Evolutionary conservation across 2,329 filamentous ascomycete species (phyloP), one percentile per base, ranked within the genome.

Genomic region (Apiospora marii): DNA sequence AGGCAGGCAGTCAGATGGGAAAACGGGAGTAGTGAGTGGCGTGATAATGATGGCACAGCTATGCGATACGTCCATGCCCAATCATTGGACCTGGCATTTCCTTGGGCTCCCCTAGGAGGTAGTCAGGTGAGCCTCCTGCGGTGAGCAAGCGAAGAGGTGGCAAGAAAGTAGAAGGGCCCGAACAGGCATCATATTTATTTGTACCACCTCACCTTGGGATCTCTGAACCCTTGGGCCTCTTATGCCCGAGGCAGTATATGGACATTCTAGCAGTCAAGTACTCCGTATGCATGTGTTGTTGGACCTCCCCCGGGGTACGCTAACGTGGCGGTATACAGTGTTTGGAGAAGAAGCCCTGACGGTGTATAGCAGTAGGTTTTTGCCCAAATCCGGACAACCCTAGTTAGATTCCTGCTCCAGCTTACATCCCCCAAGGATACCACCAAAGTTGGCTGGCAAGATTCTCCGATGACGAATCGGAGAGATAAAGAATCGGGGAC

Each of bases 381-480:
- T 61, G 37, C 30, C 34, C 58, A 64, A 64, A 64, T 41, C 58
- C 58, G 58, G 58, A 64, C 34, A n/a, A 41, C 8, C 58, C 34
- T 30, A 30, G 27, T n/a, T 51, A 51, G 49, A 51, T 51, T 51
- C 49, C 49, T 14, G 58, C 16, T 34, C 58, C 37, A 64, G 58
- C 58, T 64, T 64, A 64, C 58, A 64, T 34, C 58, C 51, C 58
- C 58, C 37, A 64, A 64, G 19, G 58, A 64, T 64, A 64, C 37
- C 19, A 64, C 34, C 58, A 41, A 64, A 64, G 58, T 64, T 64
- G 34, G 58, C 34, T 64, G 37, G 34, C 30, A 22, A 64, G 58
- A 64, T 41, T 64, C 58, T 64, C 58, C 58, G 30, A 12, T 16
- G 16, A 34, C 30, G 53, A 61, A 61, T 61, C 53, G 53, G 53